Percentiles rank a stretch among this genome's conserved stretches.
phyloP scores from a whole-genome alignment of 768 basidiomycete species.

The Mycena albidolilacea region DNA sequence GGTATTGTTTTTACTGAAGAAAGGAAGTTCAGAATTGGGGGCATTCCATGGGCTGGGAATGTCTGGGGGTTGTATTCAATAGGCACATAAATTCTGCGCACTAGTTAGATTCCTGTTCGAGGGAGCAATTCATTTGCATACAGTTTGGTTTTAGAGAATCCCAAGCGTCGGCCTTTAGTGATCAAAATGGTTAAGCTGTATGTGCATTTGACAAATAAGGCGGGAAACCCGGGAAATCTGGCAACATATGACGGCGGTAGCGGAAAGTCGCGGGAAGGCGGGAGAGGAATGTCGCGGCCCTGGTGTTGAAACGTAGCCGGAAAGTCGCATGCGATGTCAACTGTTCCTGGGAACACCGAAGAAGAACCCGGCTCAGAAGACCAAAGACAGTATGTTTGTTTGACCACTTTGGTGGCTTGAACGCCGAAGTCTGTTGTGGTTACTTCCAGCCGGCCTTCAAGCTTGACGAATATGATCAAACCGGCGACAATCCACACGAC shows the following conservation, averaged over 20 bases:
- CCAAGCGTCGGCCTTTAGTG: conserved; percentile 22
- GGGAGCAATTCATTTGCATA: not conserved
- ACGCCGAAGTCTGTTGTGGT: conserved; percentile 28
- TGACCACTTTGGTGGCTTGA: conserved; percentile 12
- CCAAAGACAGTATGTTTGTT: conserved; percentile 17
- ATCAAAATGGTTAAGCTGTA: conserved; percentile 33
- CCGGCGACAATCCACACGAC: not conserved
- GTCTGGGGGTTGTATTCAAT: conserved; percentile 30
- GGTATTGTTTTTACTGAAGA: conserved; percentile 5
- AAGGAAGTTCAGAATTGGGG: not conserved
- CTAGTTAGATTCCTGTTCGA: not conserved
- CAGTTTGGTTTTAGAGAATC: conserved; percentile 34
- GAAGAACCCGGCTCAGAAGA: conserved; percentile 8
- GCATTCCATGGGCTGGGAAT: conserved; percentile 11
- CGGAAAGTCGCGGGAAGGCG: conserved; percentile 27
- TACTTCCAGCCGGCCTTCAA: conserved; percentile 31
- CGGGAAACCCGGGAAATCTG: conserved; percentile 31
- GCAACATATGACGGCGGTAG: conserved; percentile 36
- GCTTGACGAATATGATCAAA: conserved; percentile 7
- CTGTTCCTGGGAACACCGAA: conserved; percentile 22
- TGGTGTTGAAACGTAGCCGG: conserved; percentile 25
- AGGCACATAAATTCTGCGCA: conserved; percentile 9
- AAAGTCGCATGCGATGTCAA: conserved; percentile 26
- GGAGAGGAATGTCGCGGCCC: conserved; percentile 22
- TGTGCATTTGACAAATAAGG: conserved; percentile 29